A percentile compares a stretch with the other conserved stretches of the same genome.
phyloP scores from a whole-genome alignment of 2,329 filamentous ascomycete species.

The Trichophyton equinum region DNA sequence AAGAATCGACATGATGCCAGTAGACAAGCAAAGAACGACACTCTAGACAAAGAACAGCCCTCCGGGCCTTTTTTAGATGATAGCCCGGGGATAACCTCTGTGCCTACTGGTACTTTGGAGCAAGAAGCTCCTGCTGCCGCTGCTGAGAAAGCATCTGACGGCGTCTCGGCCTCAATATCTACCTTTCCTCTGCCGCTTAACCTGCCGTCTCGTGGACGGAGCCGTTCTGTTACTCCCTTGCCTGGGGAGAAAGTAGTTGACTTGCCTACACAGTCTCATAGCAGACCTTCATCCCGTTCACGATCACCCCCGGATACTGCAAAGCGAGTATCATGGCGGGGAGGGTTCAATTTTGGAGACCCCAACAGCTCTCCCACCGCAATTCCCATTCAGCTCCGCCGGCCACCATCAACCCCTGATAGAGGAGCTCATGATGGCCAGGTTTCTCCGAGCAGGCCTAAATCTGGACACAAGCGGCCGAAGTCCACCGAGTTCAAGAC shows the following conservation, averaged over 20 bases:
- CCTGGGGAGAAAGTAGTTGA: conserved; percentile 20
- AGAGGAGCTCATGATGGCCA: conserved; percentile 27
- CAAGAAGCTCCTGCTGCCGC: conserved; percentile 13
- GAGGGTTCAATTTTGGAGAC: neutral
- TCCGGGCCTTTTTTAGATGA: conserved; percentile 51
- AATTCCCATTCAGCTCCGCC: conserved; percentile 44
- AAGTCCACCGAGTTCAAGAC: conserved; percentile 42
- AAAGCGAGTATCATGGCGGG: neutral
- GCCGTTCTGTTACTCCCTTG: conserved; percentile 26
- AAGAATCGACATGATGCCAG: neutral
- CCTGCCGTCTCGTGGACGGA: conserved; percentile 15
- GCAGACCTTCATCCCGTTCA: conserved; percentile 25
- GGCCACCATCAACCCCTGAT: conserved; percentile 31
- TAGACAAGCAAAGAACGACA: neutral
- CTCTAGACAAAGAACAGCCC: neutral
- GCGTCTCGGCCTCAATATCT: conserved; percentile 7
- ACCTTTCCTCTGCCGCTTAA: conserved; percentile 7
- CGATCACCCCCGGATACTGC: neutral
- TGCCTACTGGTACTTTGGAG: conserved; percentile 37
- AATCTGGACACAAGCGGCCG: conserved; percentile 35
- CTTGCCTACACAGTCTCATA: conserved; percentile 21
- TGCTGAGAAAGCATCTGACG: conserved; percentile 14
- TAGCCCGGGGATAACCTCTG: conserved; percentile 46
- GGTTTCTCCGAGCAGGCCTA: conserved; percentile 29
- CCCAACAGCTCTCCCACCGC: conserved; percentile 32